Evolutionary conservation across 1,284 basidiomycete species (phyloP), one percentile per base, ranked within the genome.

Genomic region (Fomes fomentarius): DNA sequence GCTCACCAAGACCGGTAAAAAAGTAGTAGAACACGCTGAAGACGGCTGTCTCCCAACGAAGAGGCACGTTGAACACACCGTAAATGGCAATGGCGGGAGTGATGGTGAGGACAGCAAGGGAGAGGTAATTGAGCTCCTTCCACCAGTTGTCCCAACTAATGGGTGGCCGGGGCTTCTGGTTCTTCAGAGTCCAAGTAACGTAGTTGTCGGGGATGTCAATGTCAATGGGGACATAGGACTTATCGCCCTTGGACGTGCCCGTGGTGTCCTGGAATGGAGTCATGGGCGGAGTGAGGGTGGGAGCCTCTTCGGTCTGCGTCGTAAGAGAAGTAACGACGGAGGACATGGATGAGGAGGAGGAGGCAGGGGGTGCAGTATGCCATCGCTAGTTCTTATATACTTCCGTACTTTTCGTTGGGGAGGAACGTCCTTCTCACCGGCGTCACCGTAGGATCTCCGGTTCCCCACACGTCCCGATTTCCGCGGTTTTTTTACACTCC

Each of bases 191-290:
- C 72, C 91, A 84, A 48, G 86, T 79, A 67, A 97, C 93, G 68
- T 95, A 96, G 80, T 95, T 95, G 76, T 94, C 92, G 33, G 90
- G 89, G 59, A 92, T 85, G 72, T 91, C 75, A 62, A 81, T 66
- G 74, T 91, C 89, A 60, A 76, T 76, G 54, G 86, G 85, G 25
- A 74, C 72, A 28, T 73, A 70, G n/a, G n/a, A n/a, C n/a, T n/a
- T n/a, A n/a, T n/a, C n/a, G 15, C 63, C 64, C 12, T 58, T 50
- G 37, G 61, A 35, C 30, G 12, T 19, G 37, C 37, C 37, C 19
- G 4, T 37, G 6, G 38, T 9, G 19, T 58, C 37, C 35, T 50
- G 61, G 33, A 65, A 57, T 30, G 62, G 56, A n/a, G 63, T 65
- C 31, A 68, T 54, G 12, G 68, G 58, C 19, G 72, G 65, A 5